These are phyloP conservation scores for Fonsecaea pedrosoi DNA, from an alignment of 2,329 filamentous ascomycete species.

Conservation along the genomic window DNA sequence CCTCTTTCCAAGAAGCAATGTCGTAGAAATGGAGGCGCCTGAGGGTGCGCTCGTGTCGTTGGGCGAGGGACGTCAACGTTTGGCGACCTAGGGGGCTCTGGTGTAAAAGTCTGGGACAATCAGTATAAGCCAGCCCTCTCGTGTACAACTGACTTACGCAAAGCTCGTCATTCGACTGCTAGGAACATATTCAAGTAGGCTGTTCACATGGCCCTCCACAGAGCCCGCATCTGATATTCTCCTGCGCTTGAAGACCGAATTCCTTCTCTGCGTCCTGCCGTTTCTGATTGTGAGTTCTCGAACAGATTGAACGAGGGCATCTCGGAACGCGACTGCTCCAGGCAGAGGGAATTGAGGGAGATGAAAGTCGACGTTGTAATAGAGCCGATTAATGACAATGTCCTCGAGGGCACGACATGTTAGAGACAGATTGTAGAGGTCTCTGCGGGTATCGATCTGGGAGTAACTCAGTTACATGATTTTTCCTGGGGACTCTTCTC, in stretches of 20 bases:
- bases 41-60: constrained; percentile 30
- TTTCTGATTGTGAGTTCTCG: constrained; percentile 36
- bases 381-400: constrained; percentile 36
- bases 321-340: constrained; percentile 28
- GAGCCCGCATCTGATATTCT: constrained; percentile 24
- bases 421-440: constrained; percentile 39
- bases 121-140: neutral
- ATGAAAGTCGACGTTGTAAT: constrained; percentile 35
- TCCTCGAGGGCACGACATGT: constrained; percentile 39
- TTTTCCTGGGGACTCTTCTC: neutral
- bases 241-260: constrained; percentile 24
- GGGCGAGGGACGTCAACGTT: constrained; percentile 26
- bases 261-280: constrained; percentile 23
- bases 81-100: constrained; percentile 22
- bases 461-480: constrained; percentile 13
- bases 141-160: constrained; percentile 23
- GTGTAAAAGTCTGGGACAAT: constrained; percentile 30
- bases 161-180: constrained; percentile 29
- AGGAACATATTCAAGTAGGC: constrained; percentile 34
- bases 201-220: constrained; percentile 22
- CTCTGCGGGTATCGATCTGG: constrained; percentile 36
- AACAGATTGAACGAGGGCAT: constrained; percentile 35
- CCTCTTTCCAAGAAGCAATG: constrained; percentile 19
- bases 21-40: constrained; percentile 35
- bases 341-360: constrained; percentile 25